Conservation (phyloP, 2,329 filamentous ascomycete genomes). For the Helicocarpus griseus region DNA sequence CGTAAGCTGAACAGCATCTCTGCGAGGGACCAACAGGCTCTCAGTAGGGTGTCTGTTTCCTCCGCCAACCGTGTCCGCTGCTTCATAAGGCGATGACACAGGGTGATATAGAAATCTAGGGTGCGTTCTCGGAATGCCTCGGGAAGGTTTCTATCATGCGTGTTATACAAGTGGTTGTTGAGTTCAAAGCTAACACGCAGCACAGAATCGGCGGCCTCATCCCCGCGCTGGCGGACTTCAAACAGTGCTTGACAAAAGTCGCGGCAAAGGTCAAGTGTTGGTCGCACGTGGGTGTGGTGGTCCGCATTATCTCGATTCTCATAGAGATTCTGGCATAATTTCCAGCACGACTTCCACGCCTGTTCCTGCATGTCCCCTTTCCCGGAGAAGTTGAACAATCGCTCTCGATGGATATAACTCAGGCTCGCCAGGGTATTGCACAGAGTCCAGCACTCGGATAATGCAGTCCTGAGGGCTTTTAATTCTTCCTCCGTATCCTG, state of each 20-base stretch:
- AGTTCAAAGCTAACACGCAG: constrained; percentile 88
- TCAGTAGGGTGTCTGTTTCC: constrained; percentile 74
- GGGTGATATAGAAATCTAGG: constrained; percentile 84
- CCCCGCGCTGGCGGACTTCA: constrained; percentile 67
- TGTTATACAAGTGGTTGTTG: constrained; percentile 91
- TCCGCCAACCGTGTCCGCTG: constrained; percentile 68
- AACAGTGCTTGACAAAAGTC: constrained; percentile 90
- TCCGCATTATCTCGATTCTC: constrained; percentile 61
- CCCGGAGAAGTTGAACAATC: constrained; percentile 66
- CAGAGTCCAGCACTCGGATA: constrained; percentile 85
- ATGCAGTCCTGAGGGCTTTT: constrained; percentile 60
- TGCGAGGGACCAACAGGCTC: constrained; percentile 80
- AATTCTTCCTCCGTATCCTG: constrained; percentile 47
- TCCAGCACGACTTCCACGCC: constrained; percentile 92
- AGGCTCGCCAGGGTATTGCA: constrained; percentile 83
- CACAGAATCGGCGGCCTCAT: constrained; percentile 75
- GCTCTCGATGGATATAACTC: constrained; percentile 71
- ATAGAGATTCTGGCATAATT: constrained; percentile 80
- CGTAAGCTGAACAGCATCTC: constrained; percentile 89
- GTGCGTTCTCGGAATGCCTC: constrained; percentile 83
- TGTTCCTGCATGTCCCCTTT: constrained; percentile 71
- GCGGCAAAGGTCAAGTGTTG: constrained; percentile 75
- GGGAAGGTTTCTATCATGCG: constrained; percentile 73
- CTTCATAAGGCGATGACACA: constrained; percentile 95
- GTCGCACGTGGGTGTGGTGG: constrained; percentile 56